phyloP scores from a whole-genome alignment of 805 yeast species.

The Pichia cabralensis region DNA sequence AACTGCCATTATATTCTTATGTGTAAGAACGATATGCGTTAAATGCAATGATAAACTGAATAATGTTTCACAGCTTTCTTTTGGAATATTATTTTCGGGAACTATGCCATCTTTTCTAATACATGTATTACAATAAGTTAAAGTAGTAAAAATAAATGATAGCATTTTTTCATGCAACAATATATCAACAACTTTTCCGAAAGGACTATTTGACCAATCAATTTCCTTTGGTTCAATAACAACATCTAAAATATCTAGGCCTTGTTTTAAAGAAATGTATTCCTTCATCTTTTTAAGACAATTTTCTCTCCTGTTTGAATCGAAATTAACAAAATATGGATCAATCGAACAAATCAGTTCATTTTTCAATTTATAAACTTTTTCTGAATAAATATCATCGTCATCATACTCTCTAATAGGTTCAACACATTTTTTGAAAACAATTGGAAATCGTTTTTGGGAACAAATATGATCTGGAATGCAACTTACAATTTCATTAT shows the following conservation, averaged over 20 bases:
- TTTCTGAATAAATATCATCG: conserved; percentile 21
- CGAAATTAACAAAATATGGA: conserved; percentile 73
- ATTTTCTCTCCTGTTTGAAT: conserved; percentile 74
- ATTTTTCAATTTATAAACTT: conserved; percentile 53
- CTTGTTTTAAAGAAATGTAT: conserved; percentile 27
- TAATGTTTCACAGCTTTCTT: conserved; percentile 35
- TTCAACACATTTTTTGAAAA: conserved; percentile 44
- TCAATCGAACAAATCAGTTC: conserved; percentile 48
- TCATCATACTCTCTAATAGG: conserved; percentile 34
- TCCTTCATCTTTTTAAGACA: conserved; percentile 58
- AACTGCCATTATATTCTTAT: conserved; percentile 6
- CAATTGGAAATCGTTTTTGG: conserved; percentile 63
- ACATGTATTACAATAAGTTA: conserved; percentile 27
- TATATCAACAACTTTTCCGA: conserved; percentile 37
- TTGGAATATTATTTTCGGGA: conserved; percentile 3
- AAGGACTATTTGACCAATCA: conserved; percentile 30
- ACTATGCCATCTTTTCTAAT: conserved; percentile 14
- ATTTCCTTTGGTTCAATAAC: conserved; percentile 47
- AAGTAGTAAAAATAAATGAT: conserved; percentile 39
- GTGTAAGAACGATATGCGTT: conserved; percentile 43
- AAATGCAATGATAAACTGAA: conserved; percentile 54
- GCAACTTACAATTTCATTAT: conserved; percentile 54
- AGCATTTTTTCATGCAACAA: conserved; percentile 45
- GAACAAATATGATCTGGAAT: conserved; percentile 69
- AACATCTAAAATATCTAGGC: conserved; percentile 32